Evolutionary conservation across 257 asterid genomes (phyloP).

Genomic region (Solanum sitiens): DNA sequence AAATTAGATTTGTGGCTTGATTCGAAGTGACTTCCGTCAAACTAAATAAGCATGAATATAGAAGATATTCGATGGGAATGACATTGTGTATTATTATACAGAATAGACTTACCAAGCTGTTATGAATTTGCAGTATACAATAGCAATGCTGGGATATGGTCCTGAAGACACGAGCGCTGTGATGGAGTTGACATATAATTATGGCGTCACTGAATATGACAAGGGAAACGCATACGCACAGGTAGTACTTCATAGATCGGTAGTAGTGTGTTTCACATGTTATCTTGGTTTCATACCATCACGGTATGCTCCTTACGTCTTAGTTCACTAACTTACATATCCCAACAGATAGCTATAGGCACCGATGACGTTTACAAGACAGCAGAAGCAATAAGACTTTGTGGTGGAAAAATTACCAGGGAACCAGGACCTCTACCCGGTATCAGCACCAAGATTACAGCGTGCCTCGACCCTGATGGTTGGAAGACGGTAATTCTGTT

Average conservation of each 20-base stretch:
- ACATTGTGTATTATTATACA: neutral
- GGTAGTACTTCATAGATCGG: conserved; percentile 12
- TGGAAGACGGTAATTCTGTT: conserved; percentile 72
- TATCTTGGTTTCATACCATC: neutral
- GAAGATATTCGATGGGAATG: neutral
- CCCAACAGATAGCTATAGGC: conserved; percentile 80
- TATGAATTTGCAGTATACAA: conserved; percentile 32
- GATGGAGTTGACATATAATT: conserved; percentile 55
- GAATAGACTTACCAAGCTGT: neutral
- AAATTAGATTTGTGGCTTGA: neutral
- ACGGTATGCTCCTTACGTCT: neutral
- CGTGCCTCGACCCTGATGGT: conserved; percentile 99
- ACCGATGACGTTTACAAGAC: conserved; percentile 91
- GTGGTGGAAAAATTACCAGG: conserved; percentile 73
- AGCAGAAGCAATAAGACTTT: conserved; percentile 70
- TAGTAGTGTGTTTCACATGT: neutral
- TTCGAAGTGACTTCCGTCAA: neutral
- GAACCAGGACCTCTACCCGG: conserved; percentile 97
- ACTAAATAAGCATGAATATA: neutral
- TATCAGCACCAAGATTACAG: conserved; percentile 78
- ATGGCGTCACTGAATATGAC: conserved; percentile 49
- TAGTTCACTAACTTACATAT: neutral
- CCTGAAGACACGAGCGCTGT: conserved; percentile 52
- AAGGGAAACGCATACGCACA: conserved; percentile 67
- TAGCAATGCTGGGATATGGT: conserved; percentile 65